Evolutionary conservation across 805 yeast genomes (phyloP), one percentile per base, ranked within the genome.

Genomic region (Yarrowia divulgata): DNA sequence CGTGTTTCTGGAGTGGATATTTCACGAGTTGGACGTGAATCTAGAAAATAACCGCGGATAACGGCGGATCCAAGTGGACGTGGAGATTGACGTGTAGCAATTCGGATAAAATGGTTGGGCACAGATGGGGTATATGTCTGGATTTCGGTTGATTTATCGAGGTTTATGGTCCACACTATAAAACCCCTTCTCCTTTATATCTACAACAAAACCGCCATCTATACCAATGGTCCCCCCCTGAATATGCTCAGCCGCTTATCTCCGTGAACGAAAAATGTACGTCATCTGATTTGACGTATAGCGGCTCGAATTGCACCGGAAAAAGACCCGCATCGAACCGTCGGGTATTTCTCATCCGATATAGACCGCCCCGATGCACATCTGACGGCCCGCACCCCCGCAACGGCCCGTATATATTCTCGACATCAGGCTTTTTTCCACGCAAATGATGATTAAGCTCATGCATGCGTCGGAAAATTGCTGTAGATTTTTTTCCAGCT

Each of bases 401-500:
- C 29, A 23, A 23, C 29, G 10, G 10, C 52, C 34, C 52, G 34
- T 23, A 46, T 23, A 5, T 23, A 5, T 6, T 14, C 9, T 35
- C 29, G 29, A 7, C 35, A 23, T 5, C 35, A 23, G 29, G 52
- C 49, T 46, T 46, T 46, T n/a, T 46, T 46, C 35, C 52, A 29
- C n/a, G 34, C 35, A 49, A 49, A 52, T 35, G 29, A 13, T 35
- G 32, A 54, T 54, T 54, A 54, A 54, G 58, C 58, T 54, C 58
- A 37, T 54, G 58, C 58, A 54, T 54, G 37, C 43, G 58, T 54
- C 58, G 58, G 58, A 54, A 37, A 54, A 54, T 54, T 54, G 58
- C 58, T 54, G 58, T 54, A 54, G 58, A 54, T 54, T 54, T 54
- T 54, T 54, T 50, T 35, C 43, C 57, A 50, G 40, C 58, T 54